Conservation (phyloP, 208 protist species). For the Porcisia hertigi region DNA sequence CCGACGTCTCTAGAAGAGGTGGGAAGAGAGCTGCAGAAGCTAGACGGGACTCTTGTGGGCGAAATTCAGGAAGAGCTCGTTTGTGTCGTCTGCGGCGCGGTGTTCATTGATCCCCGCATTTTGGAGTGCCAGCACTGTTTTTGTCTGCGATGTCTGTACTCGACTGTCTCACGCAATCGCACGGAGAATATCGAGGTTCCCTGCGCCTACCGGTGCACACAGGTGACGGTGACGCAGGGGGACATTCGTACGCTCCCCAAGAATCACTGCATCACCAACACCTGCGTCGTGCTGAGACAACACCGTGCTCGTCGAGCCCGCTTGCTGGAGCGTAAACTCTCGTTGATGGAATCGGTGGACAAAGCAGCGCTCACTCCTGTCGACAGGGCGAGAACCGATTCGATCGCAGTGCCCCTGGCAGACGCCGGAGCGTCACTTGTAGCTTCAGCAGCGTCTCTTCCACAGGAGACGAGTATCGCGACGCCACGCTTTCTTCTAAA, state of each 20-base stretch:
- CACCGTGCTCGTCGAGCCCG: conserved; percentile 8
- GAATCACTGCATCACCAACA: conserved; percentile 49
- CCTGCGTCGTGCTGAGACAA: conserved; percentile 24
- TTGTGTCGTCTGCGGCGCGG: conserved; percentile 50
- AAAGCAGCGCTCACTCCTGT: neutral
- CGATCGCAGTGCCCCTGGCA: neutral
- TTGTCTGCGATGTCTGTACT: conserved; percentile 69
- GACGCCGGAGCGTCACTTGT: neutral
- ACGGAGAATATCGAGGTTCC: conserved; percentile 28
- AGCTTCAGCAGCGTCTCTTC: neutral
- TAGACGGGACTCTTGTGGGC: conserved; percentile 22
- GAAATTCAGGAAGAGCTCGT: conserved; percentile 40
- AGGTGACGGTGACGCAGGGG: conserved; percentile 34
- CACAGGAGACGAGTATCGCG: neutral
- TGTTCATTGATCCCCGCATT: conserved; percentile 63
- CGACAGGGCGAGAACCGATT: neutral
- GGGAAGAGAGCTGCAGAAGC: conserved; percentile 5
- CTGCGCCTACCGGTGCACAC: conserved; percentile 51
- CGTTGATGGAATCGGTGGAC: neutral
- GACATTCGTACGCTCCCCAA: conserved; percentile 50
- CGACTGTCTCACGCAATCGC: conserved; percentile 35
- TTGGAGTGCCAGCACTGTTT: conserved; percentile 77
- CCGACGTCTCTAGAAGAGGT: conserved; percentile 8
- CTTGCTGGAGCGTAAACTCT: conserved; percentile 17
- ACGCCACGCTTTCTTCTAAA: neutral